Evolutionary conservation across 2,329 filamentous ascomycete genomes (phyloP), one percentile per base, ranked within the genome.

Genomic region (Claviceps paspali): DNA sequence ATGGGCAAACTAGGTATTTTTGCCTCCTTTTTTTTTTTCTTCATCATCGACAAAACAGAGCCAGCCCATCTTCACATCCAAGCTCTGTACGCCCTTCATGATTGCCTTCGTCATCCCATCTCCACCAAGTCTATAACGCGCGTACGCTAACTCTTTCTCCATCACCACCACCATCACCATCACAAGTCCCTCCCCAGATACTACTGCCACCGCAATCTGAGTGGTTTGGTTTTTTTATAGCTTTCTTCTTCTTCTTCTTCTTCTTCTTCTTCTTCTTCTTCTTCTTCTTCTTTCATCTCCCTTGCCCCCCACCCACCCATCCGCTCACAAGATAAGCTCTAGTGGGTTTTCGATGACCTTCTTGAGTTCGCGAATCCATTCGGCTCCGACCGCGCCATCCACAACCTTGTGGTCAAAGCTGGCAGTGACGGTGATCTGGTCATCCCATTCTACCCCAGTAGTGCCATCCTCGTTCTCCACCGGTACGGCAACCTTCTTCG

Each of bases 321-420:
- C 19, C 27, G 43, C 69, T 80, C 12, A 98, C 63, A 98, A 73
- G 60, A 98, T 70, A 50, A 98, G 73, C 68, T 93, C 83, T 50
- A 98, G 73, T 48, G 91, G 91, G 73, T 94, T 95, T 78, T 98
- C 91, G 43, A 98, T 69, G 37, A 86, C 83, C 74, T 87, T 88
- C 82, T 98, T 98, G 61, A 98, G 69, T 69, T 92, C 91, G 62
- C 76, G 78, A 63, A 98, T 85, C 78, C 88, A 98, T 63, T 98
- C 91, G 41, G 80, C 91, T 55, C 91, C 92, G 41, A 96, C 83
- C 29, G 87, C 91, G 46, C 91, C 91, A 58, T 98, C 91, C 10
- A 98, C 79, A 35, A 96, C 87, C 75, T 94, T 94, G 78, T 98
- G 91, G 70, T 98, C 91, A 60, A 98, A 98, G 70, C 83, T 92